Evolutionary conservation across 2,329 filamentous ascomycete genomes (phyloP).

Genomic region (Cryphonectria carpinicola): DNA sequence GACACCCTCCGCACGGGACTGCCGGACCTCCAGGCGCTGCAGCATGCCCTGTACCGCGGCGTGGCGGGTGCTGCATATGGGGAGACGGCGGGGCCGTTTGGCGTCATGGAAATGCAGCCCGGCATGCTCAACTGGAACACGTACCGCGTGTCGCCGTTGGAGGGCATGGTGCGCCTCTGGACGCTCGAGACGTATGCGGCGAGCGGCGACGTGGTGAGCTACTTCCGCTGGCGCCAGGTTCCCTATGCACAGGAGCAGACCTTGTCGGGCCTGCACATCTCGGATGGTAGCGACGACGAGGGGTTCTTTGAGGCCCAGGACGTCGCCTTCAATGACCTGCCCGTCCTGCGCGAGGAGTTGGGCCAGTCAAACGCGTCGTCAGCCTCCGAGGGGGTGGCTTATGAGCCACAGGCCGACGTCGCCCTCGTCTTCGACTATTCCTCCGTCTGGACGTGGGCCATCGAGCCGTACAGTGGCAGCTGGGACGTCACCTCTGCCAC

Average conservation of each 20-base stretch:
- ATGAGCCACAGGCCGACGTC: conserved; percentile 30
- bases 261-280: conserved; percentile 31
- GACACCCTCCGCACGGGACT: conserved; percentile 31
- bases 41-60: conserved; percentile 32
- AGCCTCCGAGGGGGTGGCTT: background rate
- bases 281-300: conserved; percentile 31
- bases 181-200: conserved; percentile 32
- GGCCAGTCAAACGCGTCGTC: conserved; percentile 3
- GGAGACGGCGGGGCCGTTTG: conserved; percentile 29
- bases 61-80: conserved; percentile 32
- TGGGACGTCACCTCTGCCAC: conserved; percentile 31
- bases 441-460: conserved; percentile 31
- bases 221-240: conserved; percentile 34
- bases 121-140: conserved; percentile 34
- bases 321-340: conserved; percentile 30
- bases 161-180: conserved; percentile 34
- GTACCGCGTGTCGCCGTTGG: conserved; percentile 31
- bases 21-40: conserved; percentile 32
- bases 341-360: conserved; percentile 21
- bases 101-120: conserved; percentile 35
- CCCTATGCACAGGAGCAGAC: conserved; percentile 34
- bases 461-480: conserved; percentile 33
- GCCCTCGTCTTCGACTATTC: conserved; percentile 33
- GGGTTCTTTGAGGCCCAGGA: conserved; percentile 29
- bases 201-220: conserved; percentile 31